Conservation (phyloP, 495 filamentous ascomycete genomes). For the Aspergillus nidulans region DNA sequence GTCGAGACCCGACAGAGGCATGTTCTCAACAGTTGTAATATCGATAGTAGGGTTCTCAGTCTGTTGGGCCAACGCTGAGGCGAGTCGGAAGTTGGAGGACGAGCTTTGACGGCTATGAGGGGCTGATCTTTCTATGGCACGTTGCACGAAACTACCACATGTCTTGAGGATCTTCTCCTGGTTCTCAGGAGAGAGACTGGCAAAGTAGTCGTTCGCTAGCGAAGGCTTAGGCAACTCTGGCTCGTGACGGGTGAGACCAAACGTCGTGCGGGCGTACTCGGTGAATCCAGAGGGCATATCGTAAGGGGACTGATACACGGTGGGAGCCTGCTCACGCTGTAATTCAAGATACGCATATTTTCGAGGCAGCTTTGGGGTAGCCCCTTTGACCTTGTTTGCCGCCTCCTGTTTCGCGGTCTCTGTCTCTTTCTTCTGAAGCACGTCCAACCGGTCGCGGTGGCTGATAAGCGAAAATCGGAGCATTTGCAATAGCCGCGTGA, state of each 20-base stretch:
- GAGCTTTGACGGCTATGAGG: conserved; percentile 45
- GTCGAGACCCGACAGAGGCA: conserved; percentile 38
- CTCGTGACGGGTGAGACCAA: conserved; percentile 32
- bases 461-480: conserved; percentile 45
- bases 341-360: conserved; percentile 44
- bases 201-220: conserved; percentile 44
- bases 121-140: conserved; percentile 37
- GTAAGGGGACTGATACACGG: conserved; percentile 47
- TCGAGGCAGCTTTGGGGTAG: conserved; percentile 35
- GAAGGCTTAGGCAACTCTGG: conserved; percentile 39
- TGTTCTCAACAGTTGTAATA: conserved; percentile 43
- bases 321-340: conserved; percentile 38
- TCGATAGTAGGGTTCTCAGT: conserved; percentile 47
- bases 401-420: conserved; percentile 36
- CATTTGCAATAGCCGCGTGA: conserved; percentile 43
- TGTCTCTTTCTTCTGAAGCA: conserved; percentile 43
- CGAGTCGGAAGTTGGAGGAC: conserved; percentile 40
- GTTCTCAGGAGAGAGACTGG: conserved; percentile 34
- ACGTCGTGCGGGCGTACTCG: conserved; percentile 41
- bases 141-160: conserved; percentile 45
- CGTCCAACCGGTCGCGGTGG: conserved; percentile 44
- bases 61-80: conserved; percentile 41
- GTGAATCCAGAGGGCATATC: conserved; percentile 45
- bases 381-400: conserved; percentile 29
- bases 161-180: conserved; percentile 46